These are phyloP conservation scores for Moesziomyces globuligerus DNA, from an alignment of 1,284 basidiomycete species.

Conservation along the genomic window DNA sequence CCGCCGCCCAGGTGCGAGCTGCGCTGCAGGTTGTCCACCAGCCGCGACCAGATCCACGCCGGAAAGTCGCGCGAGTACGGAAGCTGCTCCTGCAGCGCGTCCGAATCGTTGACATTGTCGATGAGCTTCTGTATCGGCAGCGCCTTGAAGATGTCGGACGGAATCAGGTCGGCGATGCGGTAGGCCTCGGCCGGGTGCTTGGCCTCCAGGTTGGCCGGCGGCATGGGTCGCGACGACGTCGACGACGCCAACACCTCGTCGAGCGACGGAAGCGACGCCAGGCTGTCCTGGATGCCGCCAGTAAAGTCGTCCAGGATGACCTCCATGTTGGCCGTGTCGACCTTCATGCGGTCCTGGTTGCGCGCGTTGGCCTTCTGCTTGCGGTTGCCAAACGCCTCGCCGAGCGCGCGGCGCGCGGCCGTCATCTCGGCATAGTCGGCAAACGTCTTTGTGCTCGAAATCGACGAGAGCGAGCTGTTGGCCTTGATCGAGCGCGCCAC, in stretches of 20 bases:
- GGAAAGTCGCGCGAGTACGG: constrained; percentile 43
- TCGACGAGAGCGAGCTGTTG: constrained; percentile 49
- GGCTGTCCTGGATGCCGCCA: constrained; percentile 52
- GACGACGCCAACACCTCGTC: constrained; percentile 49
- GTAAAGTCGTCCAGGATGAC: constrained; percentile 59
- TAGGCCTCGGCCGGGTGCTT: constrained; percentile 60
- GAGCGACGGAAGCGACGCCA: constrained; percentile 46
- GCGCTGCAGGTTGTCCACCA: constrained; percentile 44
- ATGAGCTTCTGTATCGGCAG: constrained; percentile 51
- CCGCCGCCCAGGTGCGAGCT: constrained; percentile 32
- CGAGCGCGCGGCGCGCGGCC: constrained; percentile 56
- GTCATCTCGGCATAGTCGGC: constrained; percentile 52
- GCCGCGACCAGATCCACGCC: constrained; percentile 37
- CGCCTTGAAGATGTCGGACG: constrained; percentile 39
- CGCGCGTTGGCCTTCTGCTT: constrained; percentile 63
- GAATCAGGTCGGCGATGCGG: constrained; percentile 55
- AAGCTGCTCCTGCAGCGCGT: constrained; percentile 30
- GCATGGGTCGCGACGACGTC: constrained; percentile 57
- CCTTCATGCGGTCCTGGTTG: constrained; percentile 66
- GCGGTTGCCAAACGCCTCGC: constrained; percentile 65
- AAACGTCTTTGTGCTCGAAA: constrained; percentile 40
- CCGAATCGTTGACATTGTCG: constrained; percentile 27
- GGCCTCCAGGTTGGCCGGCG: constrained; percentile 57
- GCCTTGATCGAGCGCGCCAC: constrained; percentile 59
- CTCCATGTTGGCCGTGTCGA: constrained; percentile 63